These are phyloP conservation scores for Nitzschia sp. DNA, from an alignment of 108 stramenopile species.

Conservation along the genomic window DNA sequence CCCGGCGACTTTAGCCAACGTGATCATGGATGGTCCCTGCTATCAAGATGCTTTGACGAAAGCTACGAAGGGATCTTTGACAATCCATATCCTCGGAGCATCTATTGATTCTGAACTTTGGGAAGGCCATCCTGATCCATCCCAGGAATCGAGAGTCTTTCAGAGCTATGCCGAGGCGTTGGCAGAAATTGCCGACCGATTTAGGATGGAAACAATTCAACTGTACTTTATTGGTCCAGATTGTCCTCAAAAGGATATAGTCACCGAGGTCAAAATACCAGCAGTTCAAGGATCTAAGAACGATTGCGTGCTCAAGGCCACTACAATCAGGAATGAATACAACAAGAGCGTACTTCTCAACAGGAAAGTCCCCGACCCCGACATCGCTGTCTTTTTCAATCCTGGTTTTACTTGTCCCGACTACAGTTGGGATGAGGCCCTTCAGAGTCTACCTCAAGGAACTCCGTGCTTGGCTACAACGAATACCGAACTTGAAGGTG, in stretches of 20 bases:
- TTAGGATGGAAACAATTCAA: slow-evolving; percentile 35
- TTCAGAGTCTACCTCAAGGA: slow-evolving; percentile 35
- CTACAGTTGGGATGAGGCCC: slow-evolving; percentile 73
- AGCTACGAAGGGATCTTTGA: slow-evolving; percentile 31
- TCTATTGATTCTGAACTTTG: slow-evolving; percentile 81
- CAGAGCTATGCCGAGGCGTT: slow-evolving; percentile 83
- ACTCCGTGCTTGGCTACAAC: slow-evolving; percentile 82
- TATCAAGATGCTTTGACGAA: slow-evolving; percentile 39
- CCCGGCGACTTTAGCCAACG: slow-evolving; percentile 85
- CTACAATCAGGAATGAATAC: slow-evolving; percentile 33
- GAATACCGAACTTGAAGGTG: slow-evolving; percentile 87
- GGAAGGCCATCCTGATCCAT: slow-evolving; percentile 45
- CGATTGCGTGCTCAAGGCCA: slow-evolving; percentile 23
- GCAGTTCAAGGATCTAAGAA: slow-evolving; percentile 23
- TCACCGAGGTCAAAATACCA: slow-evolving; percentile 33
- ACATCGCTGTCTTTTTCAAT: slow-evolving; percentile 87
- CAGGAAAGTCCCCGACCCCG: slow-evolving; percentile 34
- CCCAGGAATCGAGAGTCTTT: slow-evolving; percentile 27
- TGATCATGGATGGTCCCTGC: slow-evolving; percentile 61
- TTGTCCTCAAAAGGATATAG: slow-evolving; percentile 50
- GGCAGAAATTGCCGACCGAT: slow-evolving; percentile 54
- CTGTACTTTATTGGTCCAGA: slow-evolving; percentile 78
- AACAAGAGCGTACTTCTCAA: slow-evolving; percentile 16
- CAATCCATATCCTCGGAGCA: slow-evolving; percentile 82
- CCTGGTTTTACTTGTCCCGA: slow-evolving; percentile 89